phyloP scores from a whole-genome alignment of 2,329 filamentous ascomycete species.

The Fusarium sp. region DNA sequence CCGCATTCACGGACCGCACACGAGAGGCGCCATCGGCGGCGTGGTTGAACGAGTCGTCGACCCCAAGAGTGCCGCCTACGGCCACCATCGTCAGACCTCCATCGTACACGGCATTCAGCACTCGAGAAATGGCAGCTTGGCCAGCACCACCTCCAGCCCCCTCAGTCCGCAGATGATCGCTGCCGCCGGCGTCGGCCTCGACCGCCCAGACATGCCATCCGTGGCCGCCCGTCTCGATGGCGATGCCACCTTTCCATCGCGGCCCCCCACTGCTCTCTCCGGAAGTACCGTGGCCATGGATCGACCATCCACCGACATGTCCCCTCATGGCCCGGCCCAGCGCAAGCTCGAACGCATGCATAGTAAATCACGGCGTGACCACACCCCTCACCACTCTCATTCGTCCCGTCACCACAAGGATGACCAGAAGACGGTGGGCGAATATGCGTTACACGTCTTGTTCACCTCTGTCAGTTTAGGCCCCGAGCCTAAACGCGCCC shows the following conservation, averaged over 20 bases:
- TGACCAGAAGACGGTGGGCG: constrained; percentile 92
- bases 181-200: constrained; percentile 69
- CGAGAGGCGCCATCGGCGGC: constrained; percentile 56
- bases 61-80: constrained; percentile 70
- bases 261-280: constrained; percentile 62
- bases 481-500: not conserved
- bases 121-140: constrained; percentile 87
- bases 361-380: constrained; percentile 77
- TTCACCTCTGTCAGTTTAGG: constrained; percentile 81
- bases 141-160: constrained; percentile 83
- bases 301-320: constrained; percentile 60
- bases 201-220: constrained; percentile 64
- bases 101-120: constrained; percentile 98
- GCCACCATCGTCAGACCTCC: constrained; percentile 94
- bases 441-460: constrained; percentile 95
- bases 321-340: constrained; percentile 58
- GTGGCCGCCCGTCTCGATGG: constrained; percentile 59
- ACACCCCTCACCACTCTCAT: constrained; percentile 80
- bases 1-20: constrained; percentile 55
- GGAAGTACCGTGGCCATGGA: constrained; percentile 56
- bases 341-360: constrained; percentile 71
- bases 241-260: constrained; percentile 53
- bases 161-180: constrained; percentile 89
- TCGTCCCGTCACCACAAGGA: constrained; percentile 78
- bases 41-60: constrained; percentile 67